Conservation (phyloP, 495 filamentous ascomycete genomes). For the Trichoderma parareesei region DNA sequence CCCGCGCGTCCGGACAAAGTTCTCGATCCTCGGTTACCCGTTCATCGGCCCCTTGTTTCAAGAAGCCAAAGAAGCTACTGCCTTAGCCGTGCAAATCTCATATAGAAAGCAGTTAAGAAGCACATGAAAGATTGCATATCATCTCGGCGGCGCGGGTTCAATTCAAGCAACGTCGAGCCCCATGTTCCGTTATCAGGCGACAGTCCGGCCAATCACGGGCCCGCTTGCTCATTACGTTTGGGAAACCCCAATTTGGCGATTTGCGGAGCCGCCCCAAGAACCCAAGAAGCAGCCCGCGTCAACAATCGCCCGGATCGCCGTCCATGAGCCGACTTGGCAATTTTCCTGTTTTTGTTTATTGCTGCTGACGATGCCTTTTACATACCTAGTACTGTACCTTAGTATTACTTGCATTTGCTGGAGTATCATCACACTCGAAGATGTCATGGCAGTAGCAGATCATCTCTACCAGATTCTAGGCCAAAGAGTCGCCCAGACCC, state of each 20-base stretch:
- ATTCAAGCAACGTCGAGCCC: neutral
- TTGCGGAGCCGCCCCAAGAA: neutral
- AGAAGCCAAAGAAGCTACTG: too few species aligned
- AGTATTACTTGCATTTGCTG: too few species aligned
- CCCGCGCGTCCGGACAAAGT: neutral
- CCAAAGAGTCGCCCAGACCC: too few species aligned
- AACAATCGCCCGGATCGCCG: neutral
- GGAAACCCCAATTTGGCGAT: conserved; percentile 5
- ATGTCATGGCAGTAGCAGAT: too few species aligned
- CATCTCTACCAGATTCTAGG: too few species aligned
- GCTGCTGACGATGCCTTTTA: too few species aligned
- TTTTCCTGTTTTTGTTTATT: too few species aligned
- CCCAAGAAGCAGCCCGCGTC: neutral
- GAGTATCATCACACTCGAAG: too few species aligned
- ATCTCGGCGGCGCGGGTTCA: neutral
- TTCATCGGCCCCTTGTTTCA: neutral
- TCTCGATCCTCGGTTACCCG: neutral
- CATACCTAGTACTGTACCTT: too few species aligned
- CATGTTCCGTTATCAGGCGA: conserved; percentile 4
- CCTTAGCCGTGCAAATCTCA: too few species aligned
- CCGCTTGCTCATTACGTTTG: conserved; percentile 7
- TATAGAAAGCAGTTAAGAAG: too few species aligned
- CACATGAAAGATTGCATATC: neutral
- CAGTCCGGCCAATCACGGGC: conserved; percentile 1
- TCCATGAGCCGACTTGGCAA: too few species aligned